Base-by-base conservation (phyloP, 768 basidiomycete species). In the Suillus placidus region DNA sequence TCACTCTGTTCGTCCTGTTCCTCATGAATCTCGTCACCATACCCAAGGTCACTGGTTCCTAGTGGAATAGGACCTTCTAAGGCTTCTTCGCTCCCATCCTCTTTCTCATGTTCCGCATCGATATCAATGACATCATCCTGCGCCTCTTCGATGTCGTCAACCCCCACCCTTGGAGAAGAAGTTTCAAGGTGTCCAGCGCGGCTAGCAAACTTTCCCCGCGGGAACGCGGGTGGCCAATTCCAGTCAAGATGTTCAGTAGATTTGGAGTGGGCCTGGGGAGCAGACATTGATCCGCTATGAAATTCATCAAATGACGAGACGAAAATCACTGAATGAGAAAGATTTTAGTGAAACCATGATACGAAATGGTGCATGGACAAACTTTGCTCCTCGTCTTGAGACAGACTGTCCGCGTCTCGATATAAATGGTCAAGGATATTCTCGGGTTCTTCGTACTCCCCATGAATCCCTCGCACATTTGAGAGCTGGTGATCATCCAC, bases 151-250 rank as follows among this genome's bases (percentile, higher is more conserved):
- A 70, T 45, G 57, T 76, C 73, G 9, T 55, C 60, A 14, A 2
- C 47, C 30, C 34, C 61, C n/a, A 10, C 40, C 4, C 30, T 37
- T 45, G 64, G 32, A 38, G 64, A 42, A 23, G 64, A 63, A 68
- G 63, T 65, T 23, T 57, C 66, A 37, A 69, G 66, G 26, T 70
- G 65, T 32, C 69, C 68, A 42, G 68, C 51, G 14, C 67, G 58
- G 7, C 68, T 72, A 26, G 76, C 67, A 2, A 71, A 30, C 26
- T 70, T 69, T 6, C 74, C 76, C 6, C 51, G 30, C 23, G 73
- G 64, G 61, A 78, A 78, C 1, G 78, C 78, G 20, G 78, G 76
- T 23, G 79, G 78, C 63, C 70, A 72, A 64, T 75, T 77, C 79
- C 79, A 80, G 51, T 80, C 73, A 4, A 76, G 69, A 58, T 79